Evolutionary conservation across 2,329 filamentous ascomycete genomes (phyloP), one percentile per base, ranked within the genome.

Genomic region (Didymosphaeria variabile): DNA sequence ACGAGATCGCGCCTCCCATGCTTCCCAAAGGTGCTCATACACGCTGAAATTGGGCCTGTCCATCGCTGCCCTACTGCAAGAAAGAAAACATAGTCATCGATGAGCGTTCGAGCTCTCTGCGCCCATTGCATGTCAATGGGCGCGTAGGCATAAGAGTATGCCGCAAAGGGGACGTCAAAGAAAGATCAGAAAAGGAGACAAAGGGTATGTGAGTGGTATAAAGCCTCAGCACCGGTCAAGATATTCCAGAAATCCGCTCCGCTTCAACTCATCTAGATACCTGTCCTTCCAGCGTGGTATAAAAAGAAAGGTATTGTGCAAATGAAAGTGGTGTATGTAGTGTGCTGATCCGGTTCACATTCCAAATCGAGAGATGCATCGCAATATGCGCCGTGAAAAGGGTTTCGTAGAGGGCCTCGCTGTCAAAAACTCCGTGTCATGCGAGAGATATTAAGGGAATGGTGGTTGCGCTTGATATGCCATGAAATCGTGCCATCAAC

Each of bases 371-470:
- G 61, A 69, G 62, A 69, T 67, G 70, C 69, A 72, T 75, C 65
- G 70, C 69, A 69, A 66, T 66, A 67, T 77, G 72, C 74, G 72
- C 76, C 76, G 74, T 77, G 74, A 74, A 71, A 67, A 67, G 73
- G 60, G 58, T 66, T 69, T 78, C 75, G 67, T 77, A 72, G 50
- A 72, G 42, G 42, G 65, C 68, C 71, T 73, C 73, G 70, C 70
- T 74, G 62, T 44, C 67, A 68, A 74, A 76, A 76, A 77, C 74
- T 73, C 75, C 75, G 67, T 70, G 67, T 77, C 72, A 77, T 77
- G 75, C 75, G 68, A 72, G 67, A 61, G 62, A 55, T 62, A 59
- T 50, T 50, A 58, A 55, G 60, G 61, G 54, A 63, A 67, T 60
- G 60, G 57, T 67, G 62, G 67, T 62, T 67, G 68, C 63, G 66